Evolutionary conservation across 2,329 filamentous ascomycete species (phyloP), one percentile per base, ranked within the genome.

Genomic region (Cladosporium halotolerans): DNA sequence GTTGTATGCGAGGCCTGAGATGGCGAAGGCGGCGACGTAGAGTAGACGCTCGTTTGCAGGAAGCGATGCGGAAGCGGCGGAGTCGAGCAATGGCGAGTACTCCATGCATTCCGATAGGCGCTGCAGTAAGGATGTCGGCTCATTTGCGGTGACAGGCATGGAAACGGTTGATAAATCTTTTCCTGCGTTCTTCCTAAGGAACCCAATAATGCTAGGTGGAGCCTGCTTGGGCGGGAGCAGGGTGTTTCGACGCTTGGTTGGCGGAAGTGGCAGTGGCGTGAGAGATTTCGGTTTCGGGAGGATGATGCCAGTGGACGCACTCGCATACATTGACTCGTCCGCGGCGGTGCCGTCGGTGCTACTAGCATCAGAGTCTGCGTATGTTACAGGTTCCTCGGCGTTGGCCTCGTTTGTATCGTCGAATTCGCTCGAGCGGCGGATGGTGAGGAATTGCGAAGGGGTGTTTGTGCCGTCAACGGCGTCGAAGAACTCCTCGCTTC

Each of bases 81-180:
- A 77, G 62, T 96, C 88, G 18, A 99, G 79, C 1, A 99, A 79
- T 32, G 87, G 79, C 0, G 88, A 87, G 69, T 99, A 97, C 69
- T 99, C 93, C 45, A 97, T 72, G 64, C 92, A 87, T 70, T 99
- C 93, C 0, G 92, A 87, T 3, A 91, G 80, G 56, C 92, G 86
- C 69, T 99, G 93, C 4, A 97, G 77, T 9, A 95, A 74, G 0
- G 92, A 96, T 1, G 85, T 82, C 0, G 93, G 93, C 68, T 99
- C 93, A 70, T 99, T 99, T 19, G 92, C 85, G 4, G 92, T 95
- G 1, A 96, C 93, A 0, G 93, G 93, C 92, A 97, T 97, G 45
- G 89, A 91, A 60, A 99, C 95, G 2, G 90, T 95, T 56, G 89
- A 96, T 45, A 99, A 76, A 70, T 99, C 93, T 70, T 99, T 99